Evolutionary conservation across 2,329 filamentous ascomycete species (phyloP).

Genomic region (Alternaria longipes): DNA sequence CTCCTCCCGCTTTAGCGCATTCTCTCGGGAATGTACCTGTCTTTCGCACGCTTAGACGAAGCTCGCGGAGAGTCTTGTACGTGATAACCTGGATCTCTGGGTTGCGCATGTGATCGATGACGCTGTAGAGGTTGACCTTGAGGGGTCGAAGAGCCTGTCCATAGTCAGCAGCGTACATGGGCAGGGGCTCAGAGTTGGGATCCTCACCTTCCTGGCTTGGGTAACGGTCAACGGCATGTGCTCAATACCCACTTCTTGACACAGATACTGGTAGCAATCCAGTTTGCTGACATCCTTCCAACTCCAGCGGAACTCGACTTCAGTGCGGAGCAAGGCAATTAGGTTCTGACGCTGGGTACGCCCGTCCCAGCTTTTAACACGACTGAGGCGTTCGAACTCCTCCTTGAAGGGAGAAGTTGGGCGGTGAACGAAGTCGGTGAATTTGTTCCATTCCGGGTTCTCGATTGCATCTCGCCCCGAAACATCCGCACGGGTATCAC

Average conservation of each 20-base stretch:
- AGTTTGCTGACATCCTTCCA: slow-evolving; percentile 22
- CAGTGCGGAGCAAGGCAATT: slow-evolving; percentile 25
- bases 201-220: slow-evolving; percentile 38
- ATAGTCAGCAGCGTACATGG: slow-evolving; percentile 5
- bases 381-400: slow-evolving; percentile 34
- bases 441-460: slow-evolving; percentile 31
- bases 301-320: slow-evolving; percentile 33
- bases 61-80: slow-evolving; percentile 25
- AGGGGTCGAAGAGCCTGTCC: slow-evolving; percentile 27
- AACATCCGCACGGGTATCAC: not conserved
- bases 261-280: slow-evolving; percentile 38
- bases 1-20: slow-evolving; percentile 33
- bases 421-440: slow-evolving; percentile 26
- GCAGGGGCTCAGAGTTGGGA: too few relatives aligned
- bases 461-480: not conserved
- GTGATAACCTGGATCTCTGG: slow-evolving; percentile 19
- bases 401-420: slow-evolving; percentile 26
- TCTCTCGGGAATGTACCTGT: slow-evolving; percentile 28
- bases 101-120: slow-evolving; percentile 38
- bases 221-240: slow-evolving; percentile 30
- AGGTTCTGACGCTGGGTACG: slow-evolving; percentile 5
- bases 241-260: slow-evolving; percentile 34
- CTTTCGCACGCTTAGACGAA: slow-evolving; percentile 25
- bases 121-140: slow-evolving; percentile 36
- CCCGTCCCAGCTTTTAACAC: slow-evolving; percentile 18